Percentiles rank a stretch among this genome's conserved stretches.
These are phyloP conservation scores for Pseudisothecium myosuroides DNA, from an alignment of 225 moss, liverwort and hornwort species.

Conservation along the genomic window DNA sequence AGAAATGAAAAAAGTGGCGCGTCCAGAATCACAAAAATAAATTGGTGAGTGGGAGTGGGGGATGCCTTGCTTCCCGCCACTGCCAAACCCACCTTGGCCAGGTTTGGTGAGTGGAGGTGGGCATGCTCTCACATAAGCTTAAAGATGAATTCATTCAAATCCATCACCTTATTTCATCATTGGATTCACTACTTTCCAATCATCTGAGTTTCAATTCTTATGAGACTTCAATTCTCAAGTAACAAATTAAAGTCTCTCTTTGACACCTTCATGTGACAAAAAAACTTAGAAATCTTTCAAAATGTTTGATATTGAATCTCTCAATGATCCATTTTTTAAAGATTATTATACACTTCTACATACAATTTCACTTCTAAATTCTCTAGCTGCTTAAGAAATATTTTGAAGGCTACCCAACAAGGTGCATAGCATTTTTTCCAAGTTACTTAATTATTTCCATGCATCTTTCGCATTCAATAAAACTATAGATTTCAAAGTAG, in stretches of 20 bases:
- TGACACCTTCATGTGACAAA: background rate
- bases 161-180: background rate
- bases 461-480: too few relatives aligned
- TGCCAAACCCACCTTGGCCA: too few relatives aligned
- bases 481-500: too few relatives aligned
- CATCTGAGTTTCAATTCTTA: background rate
- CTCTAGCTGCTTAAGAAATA: background rate
- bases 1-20: too few relatives aligned
- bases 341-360: background rate
- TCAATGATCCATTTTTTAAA: background rate
- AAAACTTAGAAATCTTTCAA: background rate
- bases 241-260: background rate
- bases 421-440: background rate
- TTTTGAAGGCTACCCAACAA: background rate
- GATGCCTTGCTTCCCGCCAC: too few relatives aligned
- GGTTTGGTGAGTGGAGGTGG: too few relatives aligned
- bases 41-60: too few relatives aligned
- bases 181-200: background rate
- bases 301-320: background rate
- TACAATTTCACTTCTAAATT: background rate
- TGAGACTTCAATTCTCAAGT: background rate
- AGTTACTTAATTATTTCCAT: background rate
- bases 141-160: background rate
- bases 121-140: background rate
- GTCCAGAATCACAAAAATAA: too few relatives aligned